These are phyloP conservation scores for Lachnellula arida DNA, from an alignment of 2,329 filamentous ascomycete genomes.

Conservation along the genomic window DNA sequence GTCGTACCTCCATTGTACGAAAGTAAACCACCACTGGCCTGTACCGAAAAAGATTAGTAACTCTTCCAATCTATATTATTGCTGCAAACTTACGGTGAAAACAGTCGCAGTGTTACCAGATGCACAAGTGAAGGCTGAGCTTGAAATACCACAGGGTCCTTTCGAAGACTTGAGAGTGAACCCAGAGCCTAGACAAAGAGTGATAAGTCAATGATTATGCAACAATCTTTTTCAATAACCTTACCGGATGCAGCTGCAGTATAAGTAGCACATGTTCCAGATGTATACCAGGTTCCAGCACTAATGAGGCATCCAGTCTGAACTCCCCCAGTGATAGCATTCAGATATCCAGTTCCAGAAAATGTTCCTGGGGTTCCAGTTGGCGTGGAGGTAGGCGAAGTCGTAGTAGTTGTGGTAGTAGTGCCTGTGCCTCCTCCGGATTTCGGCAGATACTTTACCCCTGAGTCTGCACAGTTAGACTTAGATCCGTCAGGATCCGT, in stretches of 20 bases:
- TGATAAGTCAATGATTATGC: background rate
- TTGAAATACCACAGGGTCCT: conserved; percentile 52
- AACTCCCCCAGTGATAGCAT: conserved; percentile 46
- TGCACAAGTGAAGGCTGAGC: conserved; percentile 51
- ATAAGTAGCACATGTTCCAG: conserved; percentile 64
- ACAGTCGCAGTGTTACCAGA: conserved; percentile 38
- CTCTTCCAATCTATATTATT: background rate
- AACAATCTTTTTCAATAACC: background rate
- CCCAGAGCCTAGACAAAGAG: conserved; percentile 18
- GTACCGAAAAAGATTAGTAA: conserved; percentile 8
- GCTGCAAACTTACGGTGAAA: conserved; percentile 30
- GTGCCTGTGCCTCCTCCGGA: conserved; percentile 33
- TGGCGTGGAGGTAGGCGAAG: conserved; percentile 23
- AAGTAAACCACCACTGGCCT: conserved; percentile 17
- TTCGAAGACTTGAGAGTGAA: conserved; percentile 52
- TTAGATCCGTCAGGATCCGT: conserved; percentile 20
- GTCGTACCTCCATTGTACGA: conserved; percentile 25
- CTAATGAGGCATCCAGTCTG: conserved; percentile 62
- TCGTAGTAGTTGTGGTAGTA: conserved; percentile 3
- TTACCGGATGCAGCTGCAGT: conserved; percentile 50
- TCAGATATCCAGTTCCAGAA: conserved; percentile 54
- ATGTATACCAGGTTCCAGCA: conserved; percentile 61
- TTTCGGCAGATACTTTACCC: conserved; percentile 54
- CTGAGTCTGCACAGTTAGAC: conserved; percentile 56
- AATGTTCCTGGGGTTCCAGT: conserved; percentile 32